A percentile compares a stretch with the other conserved stretches of the same genome.
Evolutionary conservation across 257 asterid genomes (phyloP).

Genomic region (Leptodermis oblonga): DNA sequence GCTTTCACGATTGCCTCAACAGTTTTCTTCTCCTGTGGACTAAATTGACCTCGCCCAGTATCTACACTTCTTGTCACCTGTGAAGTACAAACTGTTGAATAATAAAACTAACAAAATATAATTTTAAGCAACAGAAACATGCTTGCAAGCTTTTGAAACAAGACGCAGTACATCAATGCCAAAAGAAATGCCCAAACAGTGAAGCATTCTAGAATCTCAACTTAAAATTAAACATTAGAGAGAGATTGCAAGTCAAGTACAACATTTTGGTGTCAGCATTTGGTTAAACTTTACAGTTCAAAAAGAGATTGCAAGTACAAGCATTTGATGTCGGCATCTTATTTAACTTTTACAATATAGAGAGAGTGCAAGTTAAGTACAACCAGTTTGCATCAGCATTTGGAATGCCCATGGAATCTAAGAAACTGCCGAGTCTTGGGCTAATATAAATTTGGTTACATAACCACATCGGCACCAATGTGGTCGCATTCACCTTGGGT

Average conservation of each 20-base stretch:
- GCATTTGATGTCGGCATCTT: not conserved
- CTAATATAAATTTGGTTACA: not conserved
- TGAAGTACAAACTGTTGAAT: not conserved
- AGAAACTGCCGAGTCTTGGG: not conserved
- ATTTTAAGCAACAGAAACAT: not conserved
- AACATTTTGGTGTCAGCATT: not conserved
- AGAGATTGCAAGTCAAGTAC: not conserved
- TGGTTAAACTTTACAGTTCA: not conserved
- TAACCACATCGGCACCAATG: not conserved
- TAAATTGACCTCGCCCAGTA: constrained; percentile 66
- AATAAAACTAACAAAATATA: not conserved
- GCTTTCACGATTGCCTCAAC: constrained; percentile 96
- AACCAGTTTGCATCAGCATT: not conserved
- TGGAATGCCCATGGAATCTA: not conserved
- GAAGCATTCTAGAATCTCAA: not conserved
- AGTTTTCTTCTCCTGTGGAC: constrained; percentile 88
- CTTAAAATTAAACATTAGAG: not conserved
- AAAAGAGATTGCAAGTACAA: not conserved
- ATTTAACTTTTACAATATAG: not conserved
- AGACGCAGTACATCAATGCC: not conserved
- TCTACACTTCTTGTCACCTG: constrained; percentile 94
- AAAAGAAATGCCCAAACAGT: not conserved
- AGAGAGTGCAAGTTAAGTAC: not conserved
- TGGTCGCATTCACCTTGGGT: not conserved
- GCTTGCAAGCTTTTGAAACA: not conserved